Conservation (phyloP, 805 yeast genomes). For the Candida gorgasii region DNA sequence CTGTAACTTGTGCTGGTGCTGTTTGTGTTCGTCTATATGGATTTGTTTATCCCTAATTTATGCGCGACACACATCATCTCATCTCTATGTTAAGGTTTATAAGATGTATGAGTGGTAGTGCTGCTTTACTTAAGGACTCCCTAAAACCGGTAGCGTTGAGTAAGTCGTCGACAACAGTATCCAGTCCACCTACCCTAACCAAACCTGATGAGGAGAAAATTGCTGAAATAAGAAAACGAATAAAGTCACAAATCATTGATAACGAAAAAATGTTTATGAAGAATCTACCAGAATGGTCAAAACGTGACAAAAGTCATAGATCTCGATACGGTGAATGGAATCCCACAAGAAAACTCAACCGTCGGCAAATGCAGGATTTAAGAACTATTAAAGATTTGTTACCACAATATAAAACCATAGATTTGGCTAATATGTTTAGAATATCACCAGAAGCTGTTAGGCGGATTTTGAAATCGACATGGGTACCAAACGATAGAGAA, state of each 20-base stretch:
- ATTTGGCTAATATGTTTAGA: conserved; percentile 62
- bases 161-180: too few species aligned
- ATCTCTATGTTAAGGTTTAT: conserved; percentile 8
- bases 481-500: conserved; percentile 68
- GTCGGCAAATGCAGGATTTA: conserved; percentile 69
- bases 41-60: background rate
- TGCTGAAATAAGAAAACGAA: background rate
- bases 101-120: conserved; percentile 1
- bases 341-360: conserved; percentile 65
- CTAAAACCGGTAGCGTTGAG: too few species aligned
- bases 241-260: background rate
- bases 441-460: conserved; percentile 83
- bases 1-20: too few species aligned
- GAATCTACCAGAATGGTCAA: conserved; percentile 56
- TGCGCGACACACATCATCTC: conserved; percentile 1
- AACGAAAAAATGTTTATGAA: conserved; percentile 9
- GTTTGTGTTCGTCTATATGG: background rate
- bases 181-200: too few species aligned
- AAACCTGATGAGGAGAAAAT: background rate
- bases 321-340: conserved; percentile 69
- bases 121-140: background rate
- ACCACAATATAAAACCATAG: conserved; percentile 63
- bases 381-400: conserved; percentile 52
- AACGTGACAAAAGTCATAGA: conserved; percentile 61
- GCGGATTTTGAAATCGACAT: conserved; percentile 72